Evolutionary conservation across 169 alveolate genomes (phyloP).

Genomic region (Besnoitia besnoiti): DNA sequence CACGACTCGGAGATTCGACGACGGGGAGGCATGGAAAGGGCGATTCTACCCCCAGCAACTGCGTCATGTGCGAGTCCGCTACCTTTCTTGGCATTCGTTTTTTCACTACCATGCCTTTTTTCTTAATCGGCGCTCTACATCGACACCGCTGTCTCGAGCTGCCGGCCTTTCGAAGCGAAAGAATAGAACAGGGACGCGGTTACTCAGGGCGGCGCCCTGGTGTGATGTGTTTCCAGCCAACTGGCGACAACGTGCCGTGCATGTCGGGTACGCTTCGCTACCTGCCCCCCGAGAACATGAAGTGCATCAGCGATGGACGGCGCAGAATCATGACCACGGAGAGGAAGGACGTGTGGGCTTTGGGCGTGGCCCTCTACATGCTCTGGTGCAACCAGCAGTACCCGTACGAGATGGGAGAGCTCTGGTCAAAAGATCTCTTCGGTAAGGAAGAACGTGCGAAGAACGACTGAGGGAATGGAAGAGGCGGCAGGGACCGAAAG

Average conservation of each 20-base stretch:
- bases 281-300: constrained; percentile 49
- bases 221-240: constrained; percentile 21
- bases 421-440: constrained; percentile 10
- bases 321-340: constrained; percentile 15
- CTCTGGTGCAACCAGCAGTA: constrained; percentile 31
- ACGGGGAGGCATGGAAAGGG: too few species aligned
- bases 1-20: too few species aligned
- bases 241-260: constrained; percentile 27
- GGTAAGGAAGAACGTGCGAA: constrained; percentile 2
- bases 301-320: not conserved
- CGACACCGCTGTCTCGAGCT: too few species aligned
- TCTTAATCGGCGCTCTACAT: too few species aligned
- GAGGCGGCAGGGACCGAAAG: not conserved
- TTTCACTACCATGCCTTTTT: too few species aligned
- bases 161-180: not conserved
- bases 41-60: too few species aligned
- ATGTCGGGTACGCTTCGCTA: constrained; percentile 30
- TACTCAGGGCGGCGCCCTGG: not conserved
- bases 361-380: not conserved
- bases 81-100: too few species aligned
- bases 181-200: not conserved
- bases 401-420: constrained; percentile 50
- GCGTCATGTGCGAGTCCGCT: too few species aligned
- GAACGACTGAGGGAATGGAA: not conserved
- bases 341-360: constrained; percentile 53